Percentiles rank a stretch among this genome's conserved stretches.
Conservation (phyloP, 2,329 filamentous ascomycete genomes). For the Magnaporthiopsis poae region DNA sequence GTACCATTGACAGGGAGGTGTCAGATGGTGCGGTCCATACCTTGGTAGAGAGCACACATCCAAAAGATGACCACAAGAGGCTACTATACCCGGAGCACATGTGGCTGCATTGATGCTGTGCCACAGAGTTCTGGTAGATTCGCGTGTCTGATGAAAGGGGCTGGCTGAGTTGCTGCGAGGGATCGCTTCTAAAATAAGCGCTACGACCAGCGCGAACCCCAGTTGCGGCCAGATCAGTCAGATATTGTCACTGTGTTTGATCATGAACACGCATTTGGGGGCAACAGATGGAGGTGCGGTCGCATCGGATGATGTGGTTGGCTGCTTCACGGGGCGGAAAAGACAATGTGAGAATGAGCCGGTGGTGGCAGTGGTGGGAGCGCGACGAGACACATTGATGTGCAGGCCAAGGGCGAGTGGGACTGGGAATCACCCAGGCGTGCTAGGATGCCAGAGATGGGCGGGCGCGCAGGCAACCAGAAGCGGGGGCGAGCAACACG, state of each 20-base stretch:
- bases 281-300: neutral
- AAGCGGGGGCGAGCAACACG: neutral
- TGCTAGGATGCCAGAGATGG: neutral
- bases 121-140: neutral
- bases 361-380: neutral
- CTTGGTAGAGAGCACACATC: neutral
- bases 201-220: neutral
- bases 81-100: neutral
- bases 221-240: neutral
- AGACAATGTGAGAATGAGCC: neutral
- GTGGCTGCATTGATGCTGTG: neutral
- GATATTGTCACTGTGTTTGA: neutral
- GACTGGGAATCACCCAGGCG: neutral
- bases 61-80: neutral
- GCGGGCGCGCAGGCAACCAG: neutral
- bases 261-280: neutral
- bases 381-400: neutral
- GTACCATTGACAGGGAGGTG: neutral
- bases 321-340: neutral
- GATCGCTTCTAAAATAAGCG: neutral
- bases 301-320: neutral
- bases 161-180: neutral
- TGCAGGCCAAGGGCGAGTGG: neutral
- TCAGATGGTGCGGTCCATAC: neutral
- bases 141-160: neutral